Evolutionary conservation across 1,284 basidiomycete species (phyloP).

Genomic region (Cryptococcus wingfieldii): DNA sequence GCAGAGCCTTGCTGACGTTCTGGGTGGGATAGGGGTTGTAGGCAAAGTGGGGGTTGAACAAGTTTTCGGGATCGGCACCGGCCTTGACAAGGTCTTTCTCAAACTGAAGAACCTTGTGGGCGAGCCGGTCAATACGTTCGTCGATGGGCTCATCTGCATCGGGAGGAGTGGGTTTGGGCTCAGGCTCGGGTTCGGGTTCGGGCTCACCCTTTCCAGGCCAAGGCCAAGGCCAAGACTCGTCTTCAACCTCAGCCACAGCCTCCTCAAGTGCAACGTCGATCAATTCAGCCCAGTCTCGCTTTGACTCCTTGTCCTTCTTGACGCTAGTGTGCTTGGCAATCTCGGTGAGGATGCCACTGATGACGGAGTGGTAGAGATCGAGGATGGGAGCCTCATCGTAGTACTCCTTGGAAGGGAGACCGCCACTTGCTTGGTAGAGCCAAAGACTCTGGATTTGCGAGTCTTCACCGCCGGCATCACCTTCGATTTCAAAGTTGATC

Average conservation of each 20-base stretch:
- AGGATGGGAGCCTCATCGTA: conserved; percentile 73
- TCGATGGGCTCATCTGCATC: conserved; percentile 25
- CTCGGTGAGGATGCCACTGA: conserved; percentile 63
- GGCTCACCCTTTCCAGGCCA: conserved; percentile 52
- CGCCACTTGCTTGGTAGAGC: conserved; percentile 77
- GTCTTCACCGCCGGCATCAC: conserved; percentile 81
- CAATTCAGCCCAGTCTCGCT: conserved; percentile 4
- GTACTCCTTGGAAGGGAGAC: conserved; percentile 92
- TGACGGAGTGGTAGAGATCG: conserved; percentile 65
- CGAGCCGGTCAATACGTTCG: conserved; percentile 59
- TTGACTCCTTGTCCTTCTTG: conserved; percentile 1
- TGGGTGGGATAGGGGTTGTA: conserved; percentile 79
- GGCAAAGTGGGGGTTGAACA: conserved; percentile 69
- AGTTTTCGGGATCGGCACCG: conserved; percentile 68
- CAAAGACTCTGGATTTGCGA: conserved; percentile 81
- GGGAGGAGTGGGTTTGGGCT: not conserved
- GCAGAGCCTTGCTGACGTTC: conserved; percentile 66
- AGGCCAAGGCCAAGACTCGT: conserved; percentile 69
- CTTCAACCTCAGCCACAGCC: conserved; percentile 14
- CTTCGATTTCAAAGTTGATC: conserved; percentile 71
- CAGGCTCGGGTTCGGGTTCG: conserved; percentile 30
- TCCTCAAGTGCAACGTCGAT: conserved; percentile 10
- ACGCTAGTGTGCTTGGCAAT: conserved; percentile 49
- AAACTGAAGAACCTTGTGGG: conserved; percentile 70
- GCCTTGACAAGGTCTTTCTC: conserved; percentile 77